Base-by-base conservation (phyloP, 805 yeast species). In the Wickerhamiella shivajii region DNA sequence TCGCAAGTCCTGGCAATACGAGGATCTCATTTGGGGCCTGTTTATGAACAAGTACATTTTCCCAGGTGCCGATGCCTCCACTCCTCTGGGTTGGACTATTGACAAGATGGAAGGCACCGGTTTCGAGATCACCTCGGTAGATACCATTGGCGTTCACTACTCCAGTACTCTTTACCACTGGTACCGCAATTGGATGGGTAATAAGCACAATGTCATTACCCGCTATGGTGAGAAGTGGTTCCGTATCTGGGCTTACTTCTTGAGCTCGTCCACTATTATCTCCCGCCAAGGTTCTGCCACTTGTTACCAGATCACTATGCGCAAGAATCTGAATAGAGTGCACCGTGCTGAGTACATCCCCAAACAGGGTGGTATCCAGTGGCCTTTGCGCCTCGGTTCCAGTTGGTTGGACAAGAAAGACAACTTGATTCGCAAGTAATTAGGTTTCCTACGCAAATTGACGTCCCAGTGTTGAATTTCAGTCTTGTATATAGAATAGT, bases 21-120 rank as follows among this genome's bases (percentile, higher is more conserved):
- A 83, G 63, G 95, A 83, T 57, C 67, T 83, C 51, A 66, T 73
- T 58, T 83, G 94, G 95, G 95, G 95, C 49, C 65, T 84, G 55
- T 83, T 83, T 60, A 84, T 83, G 94, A 83, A 84, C 72, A 83
- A 80, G 66, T 83, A 80, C 60, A 77, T 83, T 54, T 83, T 83
- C 81, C 94, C 95, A 27, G 95, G 95, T 60, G 94, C 94, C 33
- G 95, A 83, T 61, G 94, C 94, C 30, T 80, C 93, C 5, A 84
- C 95, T 37, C 95, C 95, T 24, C 68, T 84, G 47, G 81, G 81
- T 39, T 84, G 79, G 51, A 87, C 81, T 43, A 64, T 74, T 40
- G 69, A 77, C 42, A 63, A 69, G 41, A 69, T 83, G 53, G 95
- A 83, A 63, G 74, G 71, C 24, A 71, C 77, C 38, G 93, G 93